Conservation (phyloP, 306 rosid species). For the Medicago ruthenica region DNA sequence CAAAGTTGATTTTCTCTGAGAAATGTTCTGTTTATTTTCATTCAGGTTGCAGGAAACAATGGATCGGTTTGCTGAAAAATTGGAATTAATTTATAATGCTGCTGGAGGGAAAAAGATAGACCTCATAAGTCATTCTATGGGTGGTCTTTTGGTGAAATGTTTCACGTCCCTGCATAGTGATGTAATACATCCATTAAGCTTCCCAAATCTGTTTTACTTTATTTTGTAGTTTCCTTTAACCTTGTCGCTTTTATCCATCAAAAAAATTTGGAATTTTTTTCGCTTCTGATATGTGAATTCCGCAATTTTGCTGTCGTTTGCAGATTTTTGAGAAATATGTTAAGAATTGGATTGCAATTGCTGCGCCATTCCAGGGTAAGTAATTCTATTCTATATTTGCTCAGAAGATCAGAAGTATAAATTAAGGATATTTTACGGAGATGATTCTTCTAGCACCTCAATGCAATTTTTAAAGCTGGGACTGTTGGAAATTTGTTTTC, state of each 20-base stretch:
- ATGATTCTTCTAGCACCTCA: conserved; percentile 26
- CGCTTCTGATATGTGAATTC: conserved; percentile 20
- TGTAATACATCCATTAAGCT: conserved; percentile 55
- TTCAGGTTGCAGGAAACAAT: conserved; percentile 86
- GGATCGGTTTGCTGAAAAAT: conserved; percentile 72
- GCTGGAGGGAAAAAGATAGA: conserved; percentile 92
- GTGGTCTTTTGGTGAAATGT: conserved; percentile 95
- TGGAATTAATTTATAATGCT: conserved; percentile 73
- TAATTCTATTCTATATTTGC: conserved; percentile 41
- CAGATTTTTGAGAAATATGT: conserved; percentile 99
- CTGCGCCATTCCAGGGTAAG: conserved; percentile 95
- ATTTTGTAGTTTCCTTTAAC: conserved; percentile 33
- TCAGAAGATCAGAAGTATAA: conserved; percentile 12
- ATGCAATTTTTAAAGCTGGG: conserved; percentile 28
- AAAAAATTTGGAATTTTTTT: conserved; percentile 5
- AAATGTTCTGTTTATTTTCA: conserved; percentile 21
- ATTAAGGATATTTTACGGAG: conserved; percentile 33
- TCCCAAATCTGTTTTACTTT: conserved; percentile 35
- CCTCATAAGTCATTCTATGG: conserved; percentile 95
- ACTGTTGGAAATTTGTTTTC: conserved; percentile 25
- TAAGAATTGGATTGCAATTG: conserved; percentile 91
- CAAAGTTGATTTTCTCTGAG: conserved; percentile 21
- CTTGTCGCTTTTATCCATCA: conserved; percentile 26
- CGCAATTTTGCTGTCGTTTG: conserved; percentile 36
- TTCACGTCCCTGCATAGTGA: conserved; percentile 82